Percentiles rank a stretch among this genome's conserved stretches.
These are phyloP conservation scores for Scutellaria galericulata DNA, from an alignment of 257 asterid genomes.

Conservation along the genomic window DNA sequence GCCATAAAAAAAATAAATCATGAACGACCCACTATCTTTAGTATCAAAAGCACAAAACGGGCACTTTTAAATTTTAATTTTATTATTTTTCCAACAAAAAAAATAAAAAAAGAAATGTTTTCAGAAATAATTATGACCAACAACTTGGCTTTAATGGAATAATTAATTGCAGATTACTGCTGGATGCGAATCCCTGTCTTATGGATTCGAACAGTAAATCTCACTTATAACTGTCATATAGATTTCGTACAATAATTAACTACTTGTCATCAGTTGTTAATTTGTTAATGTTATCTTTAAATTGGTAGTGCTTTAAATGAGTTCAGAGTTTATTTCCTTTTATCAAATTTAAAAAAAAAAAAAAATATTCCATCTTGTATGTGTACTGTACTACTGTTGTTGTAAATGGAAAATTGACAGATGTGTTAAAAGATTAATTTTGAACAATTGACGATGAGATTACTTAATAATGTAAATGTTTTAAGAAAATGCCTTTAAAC, in stretches of 20 bases:
- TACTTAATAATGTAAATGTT: no score
- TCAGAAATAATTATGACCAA: neutral
- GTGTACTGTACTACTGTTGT: no score
- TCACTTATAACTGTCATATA: no score
- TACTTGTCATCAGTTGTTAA: constrained; percentile 16
- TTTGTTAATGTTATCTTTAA: constrained; percentile 32
- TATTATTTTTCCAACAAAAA: neutral
- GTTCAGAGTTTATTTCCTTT: neutral
- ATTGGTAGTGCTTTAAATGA: neutral
- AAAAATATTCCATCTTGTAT: no score
- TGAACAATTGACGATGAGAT: no score
- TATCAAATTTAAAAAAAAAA: neutral
- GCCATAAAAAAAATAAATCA: no score
- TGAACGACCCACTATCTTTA: no score
- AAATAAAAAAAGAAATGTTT: neutral
- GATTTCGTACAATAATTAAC: neutral
- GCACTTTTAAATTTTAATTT: neutral
- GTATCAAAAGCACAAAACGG: neutral
- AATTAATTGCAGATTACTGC: neutral
- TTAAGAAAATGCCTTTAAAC: no score
- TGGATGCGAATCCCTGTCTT: constrained; percentile 19
- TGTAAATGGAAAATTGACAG: no score
- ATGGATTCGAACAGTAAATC: neutral
- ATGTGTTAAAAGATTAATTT: no score
- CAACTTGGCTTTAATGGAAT: neutral